Conservation (phyloP, 352 stramenopile species). For the Globisporangium viniferum region DNA sequence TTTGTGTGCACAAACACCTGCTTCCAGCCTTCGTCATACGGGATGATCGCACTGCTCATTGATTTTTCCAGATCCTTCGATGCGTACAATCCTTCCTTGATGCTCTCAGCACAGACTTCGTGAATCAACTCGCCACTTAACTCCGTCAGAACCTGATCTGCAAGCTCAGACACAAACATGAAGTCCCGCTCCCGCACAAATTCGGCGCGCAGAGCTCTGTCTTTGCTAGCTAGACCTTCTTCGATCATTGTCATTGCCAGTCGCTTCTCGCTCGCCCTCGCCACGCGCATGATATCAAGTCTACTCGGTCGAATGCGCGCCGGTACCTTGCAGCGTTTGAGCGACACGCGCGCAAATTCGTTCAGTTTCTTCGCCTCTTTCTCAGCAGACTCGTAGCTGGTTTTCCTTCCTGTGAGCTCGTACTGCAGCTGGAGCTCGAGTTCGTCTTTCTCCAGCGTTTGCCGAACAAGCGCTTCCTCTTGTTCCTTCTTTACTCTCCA, state of each 20-base stretch:
- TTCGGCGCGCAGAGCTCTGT: slow-evolving; percentile 23
- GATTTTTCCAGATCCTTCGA: background rate
- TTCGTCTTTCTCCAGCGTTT: slow-evolving; percentile 37
- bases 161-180: slow-evolving; percentile 21
- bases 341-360: slow-evolving; percentile 28
- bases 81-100: slow-evolving; percentile 19
- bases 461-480: slow-evolving; percentile 30
- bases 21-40: slow-evolving; percentile 4
- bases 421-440: slow-evolving; percentile 48
- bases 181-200: slow-evolving; percentile 36
- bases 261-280: slow-evolving; percentile 60
- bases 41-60: slow-evolving; percentile 12
- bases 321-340: slow-evolving; percentile 22
- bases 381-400: slow-evolving; percentile 19
- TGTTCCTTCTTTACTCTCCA: slow-evolving; percentile 44
- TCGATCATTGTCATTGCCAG: slow-evolving; percentile 60
- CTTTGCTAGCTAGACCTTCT: slow-evolving; percentile 30
- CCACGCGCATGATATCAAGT: slow-evolving; percentile 47
- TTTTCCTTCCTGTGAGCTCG: slow-evolving; percentile 30
- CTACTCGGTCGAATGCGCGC: slow-evolving; percentile 17
- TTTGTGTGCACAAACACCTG: slow-evolving; percentile 2
- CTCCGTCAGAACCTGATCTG: slow-evolving; percentile 23
- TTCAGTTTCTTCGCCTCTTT: slow-evolving; percentile 38
- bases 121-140: slow-evolving; percentile 21
- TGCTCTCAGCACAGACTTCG: slow-evolving; percentile 26